phyloP scores from a whole-genome alignment of 441 rosid species.

The Erodium trifolium region DNA sequence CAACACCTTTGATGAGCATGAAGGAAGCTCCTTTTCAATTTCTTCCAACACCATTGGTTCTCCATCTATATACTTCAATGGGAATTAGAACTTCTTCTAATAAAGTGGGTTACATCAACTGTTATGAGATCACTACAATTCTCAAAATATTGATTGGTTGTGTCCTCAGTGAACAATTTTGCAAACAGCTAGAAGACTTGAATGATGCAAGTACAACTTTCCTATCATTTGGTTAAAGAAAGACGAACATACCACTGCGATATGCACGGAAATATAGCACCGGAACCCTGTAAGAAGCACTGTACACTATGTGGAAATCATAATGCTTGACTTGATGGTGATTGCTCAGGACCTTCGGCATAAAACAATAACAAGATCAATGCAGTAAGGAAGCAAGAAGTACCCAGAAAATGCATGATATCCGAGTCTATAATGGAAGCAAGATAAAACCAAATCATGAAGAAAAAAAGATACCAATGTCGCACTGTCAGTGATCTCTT shows the following conservation, averaged over 20 bases:
- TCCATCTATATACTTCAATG: conserved; percentile 38
- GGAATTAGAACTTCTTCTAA: neutral
- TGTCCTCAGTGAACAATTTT: neutral
- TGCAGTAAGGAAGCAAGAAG: neutral
- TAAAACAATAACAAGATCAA: conserved; percentile 14
- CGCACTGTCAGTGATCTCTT: conserved; percentile 45
- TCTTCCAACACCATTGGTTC: conserved; percentile 45
- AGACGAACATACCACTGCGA: conserved; percentile 38
- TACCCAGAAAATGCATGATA: neutral
- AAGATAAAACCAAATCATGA: too few relatives aligned
- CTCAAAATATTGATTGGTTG: neutral
- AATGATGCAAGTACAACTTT: neutral
- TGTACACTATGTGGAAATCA: conserved; percentile 68
- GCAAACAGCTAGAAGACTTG: neutral
- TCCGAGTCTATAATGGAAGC: neutral
- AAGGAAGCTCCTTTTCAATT: conserved; percentile 61
- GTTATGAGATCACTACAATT: neutral
- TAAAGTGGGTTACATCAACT: too few relatives aligned
- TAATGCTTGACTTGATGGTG: conserved; percentile 43
- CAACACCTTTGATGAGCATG: conserved; percentile 49
- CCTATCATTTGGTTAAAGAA: neutral
- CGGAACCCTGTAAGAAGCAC: conserved; percentile 61
- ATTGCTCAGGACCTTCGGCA: conserved; percentile 34
- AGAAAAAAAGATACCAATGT: conserved; percentile 42
- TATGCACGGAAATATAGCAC: conserved; percentile 69